Base-by-base conservation (phyloP, 495 filamentous ascomycete species). In the Aspergillus panamensis region DNA sequence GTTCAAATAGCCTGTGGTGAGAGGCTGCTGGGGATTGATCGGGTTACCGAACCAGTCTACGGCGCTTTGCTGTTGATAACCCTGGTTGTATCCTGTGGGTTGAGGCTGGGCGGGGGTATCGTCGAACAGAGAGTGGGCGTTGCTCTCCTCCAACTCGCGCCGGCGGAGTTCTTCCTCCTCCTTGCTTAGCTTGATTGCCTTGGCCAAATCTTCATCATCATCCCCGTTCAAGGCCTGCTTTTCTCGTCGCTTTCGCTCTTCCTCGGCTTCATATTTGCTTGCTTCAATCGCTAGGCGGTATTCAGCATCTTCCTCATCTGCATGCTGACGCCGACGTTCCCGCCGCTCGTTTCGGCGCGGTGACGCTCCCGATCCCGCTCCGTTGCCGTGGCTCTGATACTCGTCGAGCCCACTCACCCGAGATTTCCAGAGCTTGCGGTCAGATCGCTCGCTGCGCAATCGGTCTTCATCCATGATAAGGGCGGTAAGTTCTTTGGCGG, bases 21-120 rank as follows among this genome's bases (percentile, higher is more conserved):
- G 84, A 51, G 92, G 87, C 49, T 86, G 82, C 65, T 90, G 86
- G 62, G 83, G 79, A 64, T 83, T 81, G 58, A 97, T 86, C 14
- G 90, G 91, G 73, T 99, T 99, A 25, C 93, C 95, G 58, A 91
- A 92, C 85, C 92, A 97, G 71, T 99, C 95, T 29, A 99, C 95
- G 8, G 90, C 89, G 55, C 84, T 84, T 65, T 96, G 92, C 72
- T 99, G 95, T 73, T 96, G 91, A 66, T 97, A 99, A 40, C 93
- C 91, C 73, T 96, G 92, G 70, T 97, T 97, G 76, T 87, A 91
- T 3, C 89, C 88, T 8, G 92, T 96, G 30, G 84, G 84, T 75
- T 96, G 91, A 45, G 89, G 81, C 58, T 84, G 84, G 31, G 80
- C 70, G 13, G 89, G 86, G 19, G 85, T 83, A 66, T 94, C 89